These are phyloP conservation scores for Collybia nuda DNA, from an alignment of 768 basidiomycete genomes.

Conservation along the genomic window DNA sequence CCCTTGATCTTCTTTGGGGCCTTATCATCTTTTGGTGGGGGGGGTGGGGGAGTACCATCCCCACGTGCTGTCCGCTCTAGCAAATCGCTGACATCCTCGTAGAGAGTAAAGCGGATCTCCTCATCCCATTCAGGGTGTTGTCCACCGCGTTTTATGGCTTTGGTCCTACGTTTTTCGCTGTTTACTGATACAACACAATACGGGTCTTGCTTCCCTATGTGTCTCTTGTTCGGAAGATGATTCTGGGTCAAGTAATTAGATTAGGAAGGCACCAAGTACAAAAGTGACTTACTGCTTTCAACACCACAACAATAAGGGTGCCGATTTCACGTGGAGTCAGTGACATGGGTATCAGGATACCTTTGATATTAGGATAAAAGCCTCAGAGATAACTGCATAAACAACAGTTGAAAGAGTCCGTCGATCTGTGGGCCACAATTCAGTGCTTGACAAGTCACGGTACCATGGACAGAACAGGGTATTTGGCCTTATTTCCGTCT, in stretches of 20 bases:
- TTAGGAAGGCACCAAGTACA: slow-evolving; percentile 28
- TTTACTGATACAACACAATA: slow-evolving; percentile 83
- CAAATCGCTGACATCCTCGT: slow-evolving; percentile 69
- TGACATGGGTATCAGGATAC: slow-evolving; percentile 42
- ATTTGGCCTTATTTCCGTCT: slow-evolving; percentile 4
- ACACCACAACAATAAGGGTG: slow-evolving; percentile 89
- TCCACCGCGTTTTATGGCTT: slow-evolving; percentile 93
- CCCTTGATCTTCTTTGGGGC: slow-evolving; percentile 59
- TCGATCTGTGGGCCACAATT: too few relatives aligned
- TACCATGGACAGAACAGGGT: background rate
- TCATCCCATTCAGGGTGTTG: slow-evolving; percentile 99
- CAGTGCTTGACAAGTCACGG: background rate
- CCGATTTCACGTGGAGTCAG: slow-evolving; percentile 75
- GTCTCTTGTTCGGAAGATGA: slow-evolving; percentile 86
- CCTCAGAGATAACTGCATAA: too few relatives aligned
- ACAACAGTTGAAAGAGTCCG: too few relatives aligned
- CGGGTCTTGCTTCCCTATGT: slow-evolving; percentile 97
- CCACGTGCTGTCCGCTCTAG: slow-evolving; percentile 38
- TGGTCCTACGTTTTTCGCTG: slow-evolving; percentile 83
- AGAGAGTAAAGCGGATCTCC: slow-evolving; percentile 89
- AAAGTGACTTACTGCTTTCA: slow-evolving; percentile 71
- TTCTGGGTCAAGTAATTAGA: slow-evolving; percentile 46
- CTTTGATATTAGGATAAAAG: background rate
- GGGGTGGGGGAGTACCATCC: slow-evolving; percentile 58
- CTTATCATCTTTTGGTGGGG: slow-evolving; percentile 62